phyloP scores from a whole-genome alignment of 2,329 filamentous ascomycete species.

The Fusarium solani-melongenae region DNA sequence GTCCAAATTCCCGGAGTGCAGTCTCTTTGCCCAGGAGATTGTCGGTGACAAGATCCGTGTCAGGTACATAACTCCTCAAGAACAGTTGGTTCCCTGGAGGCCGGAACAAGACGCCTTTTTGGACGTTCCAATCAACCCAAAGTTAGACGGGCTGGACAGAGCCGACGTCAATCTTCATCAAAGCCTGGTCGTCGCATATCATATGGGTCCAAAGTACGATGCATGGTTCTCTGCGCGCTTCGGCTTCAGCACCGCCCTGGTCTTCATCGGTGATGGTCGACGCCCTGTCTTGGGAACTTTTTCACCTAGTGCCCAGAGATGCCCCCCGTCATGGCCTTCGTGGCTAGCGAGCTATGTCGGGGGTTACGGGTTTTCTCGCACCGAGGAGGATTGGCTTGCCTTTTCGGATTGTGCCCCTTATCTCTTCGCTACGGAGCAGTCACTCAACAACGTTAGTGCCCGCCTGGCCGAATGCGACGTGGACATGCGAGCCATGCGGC shows the following conservation, averaged over 20 bases:
- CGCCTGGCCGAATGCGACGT: constrained; percentile 64
- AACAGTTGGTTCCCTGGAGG: constrained; percentile 52
- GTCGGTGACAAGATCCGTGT: constrained; percentile 54
- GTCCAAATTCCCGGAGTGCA: constrained; percentile 66
- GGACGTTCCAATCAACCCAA: constrained; percentile 67
- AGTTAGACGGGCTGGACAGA: constrained; percentile 55
- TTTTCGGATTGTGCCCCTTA: constrained; percentile 83
- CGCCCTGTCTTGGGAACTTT: constrained; percentile 71
- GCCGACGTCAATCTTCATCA: constrained; percentile 68
- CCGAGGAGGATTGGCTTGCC: constrained; percentile 63
- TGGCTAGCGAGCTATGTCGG: constrained; percentile 48
- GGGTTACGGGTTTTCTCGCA: constrained; percentile 13
- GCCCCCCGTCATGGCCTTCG: constrained; percentile 49
- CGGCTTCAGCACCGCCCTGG: constrained; percentile 69
- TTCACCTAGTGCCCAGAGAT: constrained; percentile 49
- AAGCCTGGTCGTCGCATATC: constrained; percentile 68
- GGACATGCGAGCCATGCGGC: constrained; percentile 77
- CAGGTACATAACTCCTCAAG: constrained; percentile 53
- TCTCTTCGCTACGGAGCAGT: constrained; percentile 76
- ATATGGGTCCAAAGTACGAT: constrained; percentile 70
- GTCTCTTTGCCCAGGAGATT: constrained; percentile 72
- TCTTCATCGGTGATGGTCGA: constrained; percentile 72
- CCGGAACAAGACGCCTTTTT: constrained; percentile 55
- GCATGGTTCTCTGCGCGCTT: constrained; percentile 76
- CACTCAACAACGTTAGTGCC: constrained; percentile 72